Evolutionary conservation across 345 rosid genomes (phyloP), one percentile per base, ranked within the genome.

Genomic region (Syzygium aromaticum): DNA sequence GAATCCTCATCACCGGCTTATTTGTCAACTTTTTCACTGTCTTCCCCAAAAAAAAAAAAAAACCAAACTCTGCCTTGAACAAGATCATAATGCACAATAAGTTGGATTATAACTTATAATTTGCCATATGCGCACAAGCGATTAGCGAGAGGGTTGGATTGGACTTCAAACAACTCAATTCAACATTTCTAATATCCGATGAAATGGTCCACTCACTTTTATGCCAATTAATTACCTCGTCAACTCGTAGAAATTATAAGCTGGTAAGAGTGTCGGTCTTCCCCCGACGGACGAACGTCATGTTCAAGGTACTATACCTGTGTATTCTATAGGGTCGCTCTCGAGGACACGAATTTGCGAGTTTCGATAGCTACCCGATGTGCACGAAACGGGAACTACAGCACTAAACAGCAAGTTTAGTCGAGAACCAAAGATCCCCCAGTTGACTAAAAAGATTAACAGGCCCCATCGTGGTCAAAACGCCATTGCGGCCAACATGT

Each of bases 151-250:
- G 46, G 80, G 25, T 33, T 19, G 25, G 49, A 73, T 73, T 38
- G 82, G 82, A 73, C 49, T 73, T 19, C 25, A 38, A 21, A 73
- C 49, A 10, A 73, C 49, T 73, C 82, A 19, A 38, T 73, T 38
- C 43, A 40, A 73, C 19, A 73, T 9, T 73, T 38, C 1, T 6
- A 0, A 0, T 9, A 14, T 33, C 14, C 3, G 3, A 21, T 5
- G 80, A 5, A 4, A 73, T 19, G 38, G 19, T 6, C 10, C 0
- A 11, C 49, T 38, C 7, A 1, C 13, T 73, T 67, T 17, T 73
- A 73, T 73, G 1, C 49, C 3, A 4, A 73, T 38, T 9, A 38
- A 73, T 11, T 5, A 73, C 43, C 49, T 67, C 7, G 30, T 67
- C 13, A 16, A 67, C 78, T 33, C 46, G 33, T 4, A 4, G 4